phyloP scores from a whole-genome alignment of 257 asterid species.

The Perilla frutescens region DNA sequence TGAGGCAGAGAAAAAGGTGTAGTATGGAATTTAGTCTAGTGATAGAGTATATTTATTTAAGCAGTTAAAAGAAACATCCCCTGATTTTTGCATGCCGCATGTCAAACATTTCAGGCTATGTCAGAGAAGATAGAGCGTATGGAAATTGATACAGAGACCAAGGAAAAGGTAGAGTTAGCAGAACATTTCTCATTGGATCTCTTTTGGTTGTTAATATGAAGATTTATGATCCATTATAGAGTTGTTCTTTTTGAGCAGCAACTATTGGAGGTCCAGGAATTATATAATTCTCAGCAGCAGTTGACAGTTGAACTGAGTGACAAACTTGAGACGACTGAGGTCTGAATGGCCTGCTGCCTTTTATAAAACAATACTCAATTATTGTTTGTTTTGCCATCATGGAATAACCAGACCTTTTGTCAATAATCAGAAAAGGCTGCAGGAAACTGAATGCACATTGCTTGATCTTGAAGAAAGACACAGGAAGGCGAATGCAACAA shows the following conservation, averaged over 20 bases:
- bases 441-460: slow-evolving; percentile 74
- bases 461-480: slow-evolving; percentile 86
- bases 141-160: slow-evolving; percentile 79
- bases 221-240: slow-evolving; percentile 20
- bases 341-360: slow-evolving; percentile 9
- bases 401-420: slow-evolving; percentile 30
- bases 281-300: slow-evolving; percentile 72
- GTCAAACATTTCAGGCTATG: slow-evolving; percentile 66
- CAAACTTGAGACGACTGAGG: slow-evolving; percentile 84
- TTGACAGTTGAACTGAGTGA: slow-evolving; percentile 62
- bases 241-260: slow-evolving; percentile 58
- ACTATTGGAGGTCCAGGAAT: slow-evolving; percentile 74
- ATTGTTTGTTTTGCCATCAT: slow-evolving; percentile 23
- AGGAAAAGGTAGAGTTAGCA: slow-evolving; percentile 68
- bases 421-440: slow-evolving; percentile 72
- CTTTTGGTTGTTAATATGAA: neutral
- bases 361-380: neutral
- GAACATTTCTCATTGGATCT: slow-evolving; percentile 19
- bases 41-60: slow-evolving; percentile 17
- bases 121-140: slow-evolving; percentile 84
- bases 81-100: slow-evolving; percentile 11
- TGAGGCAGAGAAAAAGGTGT: slow-evolving; percentile 95
- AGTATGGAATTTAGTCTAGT: slow-evolving; percentile 23
- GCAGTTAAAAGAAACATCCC: neutral
- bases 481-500: slow-evolving; percentile 77